Conservation (phyloP, 441 rosid genomes). For the Rhodomyrtus psidioides region DNA sequence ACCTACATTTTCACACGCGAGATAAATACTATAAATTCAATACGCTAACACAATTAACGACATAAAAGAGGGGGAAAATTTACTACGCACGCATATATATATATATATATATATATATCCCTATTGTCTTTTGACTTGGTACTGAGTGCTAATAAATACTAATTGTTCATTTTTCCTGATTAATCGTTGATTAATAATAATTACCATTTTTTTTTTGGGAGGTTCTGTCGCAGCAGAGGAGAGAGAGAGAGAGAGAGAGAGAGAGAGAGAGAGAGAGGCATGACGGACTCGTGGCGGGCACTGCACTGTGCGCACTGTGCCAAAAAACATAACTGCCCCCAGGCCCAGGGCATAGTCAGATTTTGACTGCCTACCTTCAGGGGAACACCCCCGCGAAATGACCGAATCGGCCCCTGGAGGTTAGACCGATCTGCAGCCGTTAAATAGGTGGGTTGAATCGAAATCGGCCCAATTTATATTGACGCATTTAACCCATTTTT, state of each 20-base stretch:
- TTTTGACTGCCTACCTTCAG: neutral
- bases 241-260: neutral
- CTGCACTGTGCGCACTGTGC: neutral
- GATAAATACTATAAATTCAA: neutral
- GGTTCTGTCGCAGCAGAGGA: neutral
- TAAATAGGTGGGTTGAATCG: no score
- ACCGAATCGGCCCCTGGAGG: neutral
- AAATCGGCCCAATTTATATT: no score
- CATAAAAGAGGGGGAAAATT: neutral
- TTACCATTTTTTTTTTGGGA: neutral
- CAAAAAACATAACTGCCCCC: neutral
- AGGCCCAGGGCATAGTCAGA: neutral
- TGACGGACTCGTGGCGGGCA: neutral
- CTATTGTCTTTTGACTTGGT: no score
- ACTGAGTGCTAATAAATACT: no score
- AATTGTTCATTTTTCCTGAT: neutral
- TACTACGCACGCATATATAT: no score
- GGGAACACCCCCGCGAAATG: neutral
- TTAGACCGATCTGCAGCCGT: no score
- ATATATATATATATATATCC: no score
- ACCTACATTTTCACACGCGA: rapidly evolving
- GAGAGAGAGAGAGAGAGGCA: neutral
- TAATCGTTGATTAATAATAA: neutral
- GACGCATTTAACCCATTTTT: no score
- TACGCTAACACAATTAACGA: neutral